These are phyloP conservation scores for Thyridium curvatum DNA, from an alignment of 2,329 filamentous ascomycete species.

Conservation along the genomic window DNA sequence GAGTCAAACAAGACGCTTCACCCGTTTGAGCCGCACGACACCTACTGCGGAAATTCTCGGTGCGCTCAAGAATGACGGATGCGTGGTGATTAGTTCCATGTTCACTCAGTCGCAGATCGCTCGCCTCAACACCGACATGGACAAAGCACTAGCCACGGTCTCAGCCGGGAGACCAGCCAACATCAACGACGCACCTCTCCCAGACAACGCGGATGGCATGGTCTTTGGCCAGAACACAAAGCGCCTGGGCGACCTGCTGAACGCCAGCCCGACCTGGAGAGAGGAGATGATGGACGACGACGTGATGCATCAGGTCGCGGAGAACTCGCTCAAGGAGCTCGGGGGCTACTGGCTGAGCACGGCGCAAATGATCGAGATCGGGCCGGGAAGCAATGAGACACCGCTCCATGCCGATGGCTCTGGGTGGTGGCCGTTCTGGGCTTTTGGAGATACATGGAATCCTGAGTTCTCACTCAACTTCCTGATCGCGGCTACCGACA, in stretches of 20 bases:
- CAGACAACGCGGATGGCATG: slow-evolving; percentile 1
- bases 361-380: slow-evolving; percentile 16
- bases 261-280: slow-evolving; percentile 18
- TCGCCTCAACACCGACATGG: slow-evolving; percentile 5
- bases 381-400: slow-evolving; percentile 14
- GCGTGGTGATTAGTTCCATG: slow-evolving; percentile 11
- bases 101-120: slow-evolving; percentile 3
- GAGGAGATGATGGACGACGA: slow-evolving; percentile 18
- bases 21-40: too few species aligned
- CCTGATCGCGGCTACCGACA: slow-evolving; percentile 11
- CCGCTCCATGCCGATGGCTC: slow-evolving; percentile 15
- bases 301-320: slow-evolving; percentile 16
- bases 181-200: neutral
- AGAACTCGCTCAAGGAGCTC: slow-evolving; percentile 15
- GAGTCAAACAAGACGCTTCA: too few species aligned
- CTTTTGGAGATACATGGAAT: too few species aligned
- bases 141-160: slow-evolving; percentile 1
- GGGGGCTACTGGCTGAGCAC: slow-evolving; percentile 21
- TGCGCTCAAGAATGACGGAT: neutral
- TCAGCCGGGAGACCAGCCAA: slow-evolving; percentile 1
- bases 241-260: slow-evolving; percentile 14
- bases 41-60: too few species aligned
- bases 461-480: too few species aligned
- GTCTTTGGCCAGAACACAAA: slow-evolving; percentile 17
- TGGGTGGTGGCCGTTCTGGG: too few species aligned